Evolutionary conservation across 164 flowering plant species (phyloP).

Genomic region (Santalum album): DNA sequence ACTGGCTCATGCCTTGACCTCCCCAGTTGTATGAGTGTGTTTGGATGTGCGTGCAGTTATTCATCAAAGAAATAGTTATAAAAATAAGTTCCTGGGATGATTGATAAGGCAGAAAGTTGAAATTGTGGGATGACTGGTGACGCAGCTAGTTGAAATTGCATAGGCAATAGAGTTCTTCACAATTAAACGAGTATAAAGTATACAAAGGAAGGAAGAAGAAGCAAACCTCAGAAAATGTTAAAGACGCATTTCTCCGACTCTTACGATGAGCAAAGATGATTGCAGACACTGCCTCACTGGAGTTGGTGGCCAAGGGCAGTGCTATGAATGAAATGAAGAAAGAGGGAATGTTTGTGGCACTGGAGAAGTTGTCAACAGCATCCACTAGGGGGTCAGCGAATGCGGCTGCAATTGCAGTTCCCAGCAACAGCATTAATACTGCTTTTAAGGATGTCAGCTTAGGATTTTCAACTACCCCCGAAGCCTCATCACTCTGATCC

Average conservation of each 20-base stretch:
- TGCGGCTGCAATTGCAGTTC: slow-evolving; percentile 63
- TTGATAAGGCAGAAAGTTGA: no score
- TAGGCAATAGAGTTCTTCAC: background rate
- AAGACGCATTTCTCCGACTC: slow-evolving; percentile 58
- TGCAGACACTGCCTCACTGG: slow-evolving; percentile 86
- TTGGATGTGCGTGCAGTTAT: no score
- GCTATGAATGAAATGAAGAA: slow-evolving; percentile 88
- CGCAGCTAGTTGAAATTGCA: background rate
- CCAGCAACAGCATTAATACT: slow-evolving; percentile 44
- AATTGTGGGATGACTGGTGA: no score
- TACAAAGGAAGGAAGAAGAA: background rate
- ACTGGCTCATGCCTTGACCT: no score
- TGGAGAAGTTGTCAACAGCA: slow-evolving; percentile 71
- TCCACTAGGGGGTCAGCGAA: slow-evolving; percentile 91
- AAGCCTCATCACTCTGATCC: slow-evolving; percentile 46
- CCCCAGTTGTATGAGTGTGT: no score
- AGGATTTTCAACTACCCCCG: slow-evolving; percentile 32
- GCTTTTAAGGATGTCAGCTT: slow-evolving; percentile 46
- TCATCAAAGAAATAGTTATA: no score
- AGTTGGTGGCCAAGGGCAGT: slow-evolving; percentile 83
- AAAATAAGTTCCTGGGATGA: no score
- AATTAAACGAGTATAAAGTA: no score
- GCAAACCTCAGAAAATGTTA: slow-evolving; percentile 86
- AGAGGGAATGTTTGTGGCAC: slow-evolving; percentile 72
- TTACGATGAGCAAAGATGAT: slow-evolving; percentile 69